Evolutionary conservation across 2,329 filamentous ascomycete species (phyloP).

Genomic region (Fusarium metavorans): DNA sequence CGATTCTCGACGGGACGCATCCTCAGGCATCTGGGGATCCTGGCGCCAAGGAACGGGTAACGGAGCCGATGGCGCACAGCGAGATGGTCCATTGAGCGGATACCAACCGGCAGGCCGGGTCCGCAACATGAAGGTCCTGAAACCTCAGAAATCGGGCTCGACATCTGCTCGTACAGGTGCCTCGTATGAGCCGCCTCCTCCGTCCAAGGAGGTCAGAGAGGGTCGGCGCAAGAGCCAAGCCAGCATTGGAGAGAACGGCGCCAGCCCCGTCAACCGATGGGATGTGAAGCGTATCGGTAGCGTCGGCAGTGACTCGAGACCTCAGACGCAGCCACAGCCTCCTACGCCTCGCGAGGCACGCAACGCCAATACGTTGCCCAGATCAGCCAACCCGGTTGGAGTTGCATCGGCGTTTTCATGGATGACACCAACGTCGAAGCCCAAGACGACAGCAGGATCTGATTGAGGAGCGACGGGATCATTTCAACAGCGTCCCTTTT

Average conservation of each 20-base stretch:
- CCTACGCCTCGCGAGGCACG: slow-evolving; percentile 52
- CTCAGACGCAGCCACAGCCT: slow-evolving; percentile 47
- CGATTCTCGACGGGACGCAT: slow-evolving; percentile 59
- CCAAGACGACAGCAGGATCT: slow-evolving; percentile 50
- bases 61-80: slow-evolving; percentile 64
- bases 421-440: slow-evolving; percentile 72
- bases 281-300: slow-evolving; percentile 65
- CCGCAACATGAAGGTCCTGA: slow-evolving; percentile 90
- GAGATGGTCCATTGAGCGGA: slow-evolving; percentile 68
- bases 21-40: slow-evolving; percentile 75
- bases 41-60: slow-evolving; percentile 72
- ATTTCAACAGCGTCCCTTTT: background rate
- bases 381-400: slow-evolving; percentile 84
- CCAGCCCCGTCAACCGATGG: slow-evolving; percentile 57
- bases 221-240: slow-evolving; percentile 67
- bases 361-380: slow-evolving; percentile 58
- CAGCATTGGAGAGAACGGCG: slow-evolving; percentile 47
- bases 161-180: slow-evolving; percentile 62
- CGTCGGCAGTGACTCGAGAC: slow-evolving; percentile 54
- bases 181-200: slow-evolving; percentile 63
- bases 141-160: slow-evolving; percentile 76
- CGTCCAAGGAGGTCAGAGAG: slow-evolving; percentile 61
- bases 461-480: slow-evolving; percentile 18
- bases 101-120: slow-evolving; percentile 76
- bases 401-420: slow-evolving; percentile 95